phyloP scores from a whole-genome alignment of 495 filamentous ascomycete species.

The Daldinia childiae region DNA sequence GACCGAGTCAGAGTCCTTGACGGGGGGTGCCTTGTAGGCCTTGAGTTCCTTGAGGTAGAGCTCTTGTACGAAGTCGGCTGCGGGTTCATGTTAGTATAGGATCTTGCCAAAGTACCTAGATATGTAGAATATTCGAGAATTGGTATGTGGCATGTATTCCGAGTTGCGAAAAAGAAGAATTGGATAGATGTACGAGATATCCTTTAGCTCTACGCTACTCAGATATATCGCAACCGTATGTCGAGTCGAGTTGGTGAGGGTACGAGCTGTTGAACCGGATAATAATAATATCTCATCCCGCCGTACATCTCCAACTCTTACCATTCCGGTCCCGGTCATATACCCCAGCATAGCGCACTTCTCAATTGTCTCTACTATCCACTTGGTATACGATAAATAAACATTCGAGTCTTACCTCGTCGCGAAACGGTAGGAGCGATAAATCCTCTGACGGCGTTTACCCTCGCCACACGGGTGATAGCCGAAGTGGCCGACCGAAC shows the following conservation, averaged over 20 bases:
- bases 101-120: conserved; percentile 22
- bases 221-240: background rate
- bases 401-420: conserved; percentile 66
- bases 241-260: background rate
- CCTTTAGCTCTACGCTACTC: background rate
- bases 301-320: background rate
- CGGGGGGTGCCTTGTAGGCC: conserved; percentile 83
- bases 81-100: conserved; percentile 13
- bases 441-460: conserved; percentile 80
- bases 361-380: conserved; percentile 21
- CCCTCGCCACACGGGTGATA: conserved; percentile 74
- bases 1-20: conserved; percentile 87
- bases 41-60: conserved; percentile 95
- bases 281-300: conserved; percentile 4
- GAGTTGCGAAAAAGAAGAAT: background rate
- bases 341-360: conserved; percentile 4
- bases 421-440: conserved; percentile 77
- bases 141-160: background rate
- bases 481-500: conserved; percentile 77
- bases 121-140: background rate
- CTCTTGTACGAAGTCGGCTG: conserved; percentile 95
- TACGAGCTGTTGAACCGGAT: background rate
- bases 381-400: conserved; percentile 33
- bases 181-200: conserved; percentile 6
- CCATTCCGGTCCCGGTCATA: background rate